Evolutionary conservation across 495 filamentous ascomycete species (phyloP).

Genomic region (Penicillium roqueforti): DNA sequence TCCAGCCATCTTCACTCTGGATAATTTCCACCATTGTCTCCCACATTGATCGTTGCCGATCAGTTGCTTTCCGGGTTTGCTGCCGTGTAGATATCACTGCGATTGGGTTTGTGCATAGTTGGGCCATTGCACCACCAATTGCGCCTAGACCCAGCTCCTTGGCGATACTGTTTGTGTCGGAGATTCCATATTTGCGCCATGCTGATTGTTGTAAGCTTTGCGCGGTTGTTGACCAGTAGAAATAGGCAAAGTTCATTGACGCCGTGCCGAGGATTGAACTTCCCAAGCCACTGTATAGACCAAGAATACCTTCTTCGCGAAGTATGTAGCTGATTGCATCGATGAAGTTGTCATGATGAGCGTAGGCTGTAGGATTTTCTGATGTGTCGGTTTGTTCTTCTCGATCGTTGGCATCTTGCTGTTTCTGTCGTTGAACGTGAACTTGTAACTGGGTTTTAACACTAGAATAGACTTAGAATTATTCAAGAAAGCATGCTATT

Average conservation of each 20-base stretch:
- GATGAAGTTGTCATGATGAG: too few relatives aligned
- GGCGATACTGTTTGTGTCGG: constrained; percentile 9
- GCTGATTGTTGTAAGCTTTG: constrained; percentile 3
- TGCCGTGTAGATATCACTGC: constrained; percentile 88
- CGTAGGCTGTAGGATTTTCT: too few relatives aligned
- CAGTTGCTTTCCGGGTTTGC: constrained; percentile 69
- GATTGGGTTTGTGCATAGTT: constrained; percentile 85
- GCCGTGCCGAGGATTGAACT: constrained; percentile 16
- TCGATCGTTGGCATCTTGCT: too few relatives aligned
- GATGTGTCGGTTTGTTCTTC: too few relatives aligned
- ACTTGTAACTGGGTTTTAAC: constrained; percentile 17
- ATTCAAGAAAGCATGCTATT: too few relatives aligned
- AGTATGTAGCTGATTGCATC: too few relatives aligned
- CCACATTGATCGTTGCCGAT: too few relatives aligned
- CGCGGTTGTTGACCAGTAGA: constrained; percentile 17
- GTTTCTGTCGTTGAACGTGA: constrained; percentile 4
- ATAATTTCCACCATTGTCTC: constrained; percentile 78
- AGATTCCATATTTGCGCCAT: neutral
- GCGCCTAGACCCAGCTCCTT: constrained; percentile 60
- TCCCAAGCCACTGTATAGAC: constrained; percentile 12
- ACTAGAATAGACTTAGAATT: too few relatives aligned
- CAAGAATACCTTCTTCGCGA: constrained; percentile 10
- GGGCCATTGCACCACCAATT: constrained; percentile 75
- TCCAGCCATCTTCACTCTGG: constrained; percentile 72
- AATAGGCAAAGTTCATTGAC: constrained; percentile 22